A percentile compares a stretch with the other conserved stretches of the same genome.
phyloP scores from a whole-genome alignment of 768 basidiomycete genomes.

The Leucocoprinus birnbaumii region DNA sequence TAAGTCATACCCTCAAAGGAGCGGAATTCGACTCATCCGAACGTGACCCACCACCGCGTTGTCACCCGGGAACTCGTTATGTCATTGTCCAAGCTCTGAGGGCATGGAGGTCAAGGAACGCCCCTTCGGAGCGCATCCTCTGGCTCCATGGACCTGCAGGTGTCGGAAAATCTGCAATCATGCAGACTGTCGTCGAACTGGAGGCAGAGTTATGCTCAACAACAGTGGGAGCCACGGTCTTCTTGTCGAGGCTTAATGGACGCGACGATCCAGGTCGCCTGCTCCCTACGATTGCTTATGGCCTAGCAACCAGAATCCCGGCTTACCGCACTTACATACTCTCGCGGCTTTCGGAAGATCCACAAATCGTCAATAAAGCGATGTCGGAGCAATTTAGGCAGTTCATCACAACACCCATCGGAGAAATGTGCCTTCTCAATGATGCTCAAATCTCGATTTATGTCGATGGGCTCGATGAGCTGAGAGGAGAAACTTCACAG shows the following conservation, averaged over 20 bases:
- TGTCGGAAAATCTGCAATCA: constrained; percentile 1
- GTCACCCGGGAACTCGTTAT: not conserved
- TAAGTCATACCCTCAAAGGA: not conserved
- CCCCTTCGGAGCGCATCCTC: not conserved
- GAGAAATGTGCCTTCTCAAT: not conserved
- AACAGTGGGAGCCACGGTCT: not conserved
- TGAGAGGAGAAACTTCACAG: no score
- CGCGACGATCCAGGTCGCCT: not conserved
- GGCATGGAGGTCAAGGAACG: not conserved
- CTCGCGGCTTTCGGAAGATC: not conserved
- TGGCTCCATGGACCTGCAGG: not conserved
- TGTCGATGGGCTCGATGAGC: no score
- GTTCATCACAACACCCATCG: not conserved
- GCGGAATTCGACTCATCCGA: not conserved
- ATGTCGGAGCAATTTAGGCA: not conserved
- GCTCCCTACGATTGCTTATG: not conserved
- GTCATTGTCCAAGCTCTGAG: not conserved
- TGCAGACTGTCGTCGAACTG: not conserved
- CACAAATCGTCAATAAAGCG: not conserved
- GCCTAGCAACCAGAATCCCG: not conserved
- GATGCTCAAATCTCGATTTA: no score
- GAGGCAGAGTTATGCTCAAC: not conserved
- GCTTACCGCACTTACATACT: not conserved
- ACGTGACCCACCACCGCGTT: not conserved
- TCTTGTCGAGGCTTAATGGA: not conserved